Evolutionary conservation across 192 early-diverging fungal genomes (phyloP), one percentile per base, ranked within the genome.

Genomic region (Gaertneriomyces sp.): DNA sequence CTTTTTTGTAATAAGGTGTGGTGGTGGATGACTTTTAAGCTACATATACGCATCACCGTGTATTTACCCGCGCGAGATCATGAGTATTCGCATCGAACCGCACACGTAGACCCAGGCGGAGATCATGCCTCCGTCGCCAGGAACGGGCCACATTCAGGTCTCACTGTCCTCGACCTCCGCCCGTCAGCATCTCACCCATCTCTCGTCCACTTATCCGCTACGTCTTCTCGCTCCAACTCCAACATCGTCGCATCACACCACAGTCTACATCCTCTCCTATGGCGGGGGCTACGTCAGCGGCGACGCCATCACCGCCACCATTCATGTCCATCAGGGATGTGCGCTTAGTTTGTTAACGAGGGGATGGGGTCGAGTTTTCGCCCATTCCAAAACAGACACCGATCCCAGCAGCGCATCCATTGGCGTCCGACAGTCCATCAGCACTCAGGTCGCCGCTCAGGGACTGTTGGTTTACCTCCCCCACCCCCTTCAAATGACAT

Each of bases 311-410:
- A 53, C 74, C 46, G 58, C 93, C 40, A 47, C 71, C 45, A 78
- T 90, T 0, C 61, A 73, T 7, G 72, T 89, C 0, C 75, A 76
- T 7, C 45, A 70, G 2, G 74, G 79, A 8, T 74, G 79, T 4
- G 79, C 75, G 8, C 71, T 96, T 12, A 52, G 88, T 12, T 66
- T 96, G 11, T 70, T 93, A 38, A 91, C 91, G 1, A 91, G 93
- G 68, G 91, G 88, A 6, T 87, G 84, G 40, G 94, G 92, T 53
- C 94, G 94, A 68, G 88, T 96, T 12, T 96, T 81, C 71, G 86
- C 87, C 58, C 63, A 76, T 56, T 78, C 81, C 3, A 43, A 63
- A 14, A 56, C 33, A 17, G 10, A 20, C 1, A 60, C 59, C n/a
- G n/a, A 43, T 60, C 47, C 47, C 17, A 49, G 17, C 47, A 45